These are phyloP conservation scores for Colletotrichum sp. DNA, from an alignment of 2,329 filamentous ascomycete species.

Conservation along the genomic window DNA sequence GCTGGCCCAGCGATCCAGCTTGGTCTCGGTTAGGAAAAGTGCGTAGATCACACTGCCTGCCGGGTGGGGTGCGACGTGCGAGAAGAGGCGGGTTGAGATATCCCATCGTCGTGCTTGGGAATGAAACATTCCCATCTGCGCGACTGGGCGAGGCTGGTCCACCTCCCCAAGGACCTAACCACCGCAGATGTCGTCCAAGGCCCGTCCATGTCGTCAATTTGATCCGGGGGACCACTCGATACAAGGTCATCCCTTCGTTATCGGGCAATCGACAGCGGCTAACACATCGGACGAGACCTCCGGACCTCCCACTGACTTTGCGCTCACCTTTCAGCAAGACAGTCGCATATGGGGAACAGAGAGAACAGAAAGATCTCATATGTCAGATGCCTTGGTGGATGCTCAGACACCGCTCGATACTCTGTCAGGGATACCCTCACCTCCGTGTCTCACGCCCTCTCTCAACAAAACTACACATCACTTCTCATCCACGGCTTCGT, in stretches of 20 bases:
- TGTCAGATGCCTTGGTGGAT: conserved; percentile 6
- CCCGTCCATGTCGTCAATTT: neutral
- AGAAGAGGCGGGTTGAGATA: conserved; percentile 1
- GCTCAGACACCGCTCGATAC: conserved; percentile 2
- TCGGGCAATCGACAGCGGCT: conserved; percentile 14
- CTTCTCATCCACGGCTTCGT: neutral
- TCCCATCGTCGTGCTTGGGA: conserved; percentile 14
- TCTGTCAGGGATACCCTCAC: conserved; percentile 8
- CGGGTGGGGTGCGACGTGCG: conserved; percentile 1
- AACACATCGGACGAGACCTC: conserved; percentile 7
- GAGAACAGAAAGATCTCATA: conserved; percentile 3
- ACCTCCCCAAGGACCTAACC: neutral
- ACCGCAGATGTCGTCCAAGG: neutral
- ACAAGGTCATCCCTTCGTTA: conserved; percentile 13
- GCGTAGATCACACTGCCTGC: conserved; percentile 17
- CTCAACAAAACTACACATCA: conserved; percentile 3
- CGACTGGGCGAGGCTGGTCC: conserved; percentile 14
- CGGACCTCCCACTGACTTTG: neutral
- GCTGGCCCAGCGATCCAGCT: conserved; percentile 14
- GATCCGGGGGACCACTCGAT: neutral
- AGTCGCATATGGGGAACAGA: neutral
- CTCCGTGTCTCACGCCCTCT: neutral
- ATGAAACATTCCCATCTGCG: conserved; percentile 20
- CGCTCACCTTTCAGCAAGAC: neutral
- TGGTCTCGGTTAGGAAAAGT: conserved; percentile 15